Conservation (phyloP, 2,329 filamentous ascomycete genomes). For the Pseudonectria buxi region DNA sequence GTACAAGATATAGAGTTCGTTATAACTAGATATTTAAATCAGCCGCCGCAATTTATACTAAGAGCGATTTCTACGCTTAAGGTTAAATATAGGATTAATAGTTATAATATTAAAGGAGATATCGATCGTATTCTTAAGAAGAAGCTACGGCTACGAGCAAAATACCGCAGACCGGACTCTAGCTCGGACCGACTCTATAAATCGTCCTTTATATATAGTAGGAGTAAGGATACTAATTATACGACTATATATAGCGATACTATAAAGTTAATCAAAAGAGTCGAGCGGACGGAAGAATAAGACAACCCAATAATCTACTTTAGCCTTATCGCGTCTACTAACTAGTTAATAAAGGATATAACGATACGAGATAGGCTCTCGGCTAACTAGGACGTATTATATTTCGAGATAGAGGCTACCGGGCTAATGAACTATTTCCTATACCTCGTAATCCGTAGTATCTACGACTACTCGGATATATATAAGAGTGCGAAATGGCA, state of each 20-base stretch:
- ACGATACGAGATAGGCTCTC: conserved; percentile 2
- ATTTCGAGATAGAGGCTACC: conserved; percentile 24
- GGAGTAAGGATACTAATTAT: too few species aligned
- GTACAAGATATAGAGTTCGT: conserved; percentile 6
- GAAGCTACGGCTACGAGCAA: conserved; percentile 2
- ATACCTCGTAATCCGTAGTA: conserved; percentile 27
- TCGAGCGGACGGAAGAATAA: conserved; percentile 1
- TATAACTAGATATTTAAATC: conserved; percentile 4
- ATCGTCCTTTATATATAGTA: conserved; percentile 1
- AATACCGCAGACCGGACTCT: conserved; percentile 3
- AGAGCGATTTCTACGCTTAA: conserved; percentile 2
- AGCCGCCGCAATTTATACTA: conserved; percentile 5
- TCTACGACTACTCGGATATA: conserved; percentile 30
- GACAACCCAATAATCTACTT: conserved; percentile 14
- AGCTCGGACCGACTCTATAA: conserved; percentile 6
- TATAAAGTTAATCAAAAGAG: conserved; percentile 5
- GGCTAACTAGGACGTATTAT: background rate
- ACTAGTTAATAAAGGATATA: conserved; percentile 16
- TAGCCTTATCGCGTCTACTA: conserved; percentile 10
- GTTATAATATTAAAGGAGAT: conserved; percentile 1
- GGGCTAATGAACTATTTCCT: conserved; percentile 23
- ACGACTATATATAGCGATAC: too few species aligned
- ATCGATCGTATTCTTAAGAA: background rate
- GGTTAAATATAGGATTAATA: conserved; percentile 1
- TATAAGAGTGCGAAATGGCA: conserved; percentile 27